Base-by-base conservation (phyloP, 2,329 filamentous ascomycete species). In the Scedosporium aurantiacum region DNA sequence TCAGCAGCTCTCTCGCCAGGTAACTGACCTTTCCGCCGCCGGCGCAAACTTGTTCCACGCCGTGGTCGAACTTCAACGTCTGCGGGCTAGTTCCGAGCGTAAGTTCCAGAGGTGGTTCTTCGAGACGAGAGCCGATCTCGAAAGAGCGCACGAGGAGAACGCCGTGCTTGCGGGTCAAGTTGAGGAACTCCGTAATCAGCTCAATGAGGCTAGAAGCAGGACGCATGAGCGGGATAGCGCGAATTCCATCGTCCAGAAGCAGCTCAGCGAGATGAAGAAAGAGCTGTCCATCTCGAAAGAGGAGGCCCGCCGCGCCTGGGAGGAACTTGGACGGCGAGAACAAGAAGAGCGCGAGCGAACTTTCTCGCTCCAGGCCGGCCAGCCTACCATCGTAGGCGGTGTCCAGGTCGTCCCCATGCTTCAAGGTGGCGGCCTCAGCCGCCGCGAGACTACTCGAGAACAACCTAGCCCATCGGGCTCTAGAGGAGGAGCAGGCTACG, bases 71-170 rank as follows among this genome's bases (percentile, higher is more conserved):
- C 78, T 99, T 55, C 94, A 99, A 72, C 87, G 94, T 32, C 80
- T 99, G 27, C 88, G 94, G 52, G 94, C 94, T 43, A 96, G 91
- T 61, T 97, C 93, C 0, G 94, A 99, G 74, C 86, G 94, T 65
- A 97, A 97, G 72, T 99, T 99, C 68, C 94, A 99, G 74, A 84
- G 94, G 58, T 99, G 94, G 94, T 97, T 97, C 75, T 96, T 96
- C 67, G 94, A 99, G 72, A 96, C 92, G 6, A 83, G 92, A 59
- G 83, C 87, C 37, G 92, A 97, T 66, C 85, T 96, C 66, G 94
- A 97, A 75, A 86, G 89, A 28, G 82, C 87, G 58, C 88, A 90
- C 66, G 94, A 97, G 73, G 80, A 89, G 43, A 89, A 91, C 62
- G 91, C 85, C 2, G 84, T 92, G 70, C 76, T 96, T n/a, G 87